Percentiles rank a stretch among this genome's conserved stretches.
Evolutionary conservation across 352 stramenopile species (phyloP).

Genomic region (Phytophthora cajani): DNA sequence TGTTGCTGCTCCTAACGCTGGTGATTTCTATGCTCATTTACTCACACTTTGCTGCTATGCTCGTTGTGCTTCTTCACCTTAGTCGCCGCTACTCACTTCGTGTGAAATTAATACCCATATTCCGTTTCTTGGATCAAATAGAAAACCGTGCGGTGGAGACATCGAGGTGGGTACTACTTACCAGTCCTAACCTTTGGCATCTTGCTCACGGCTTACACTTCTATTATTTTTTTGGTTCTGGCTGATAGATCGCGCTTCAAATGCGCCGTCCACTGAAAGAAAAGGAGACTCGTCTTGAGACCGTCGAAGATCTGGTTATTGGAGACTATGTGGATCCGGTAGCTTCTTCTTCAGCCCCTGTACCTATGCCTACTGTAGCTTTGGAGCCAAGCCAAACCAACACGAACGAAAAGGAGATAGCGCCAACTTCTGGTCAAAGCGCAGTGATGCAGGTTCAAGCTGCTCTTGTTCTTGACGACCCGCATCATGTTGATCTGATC

Average conservation of each 20-base stretch:
- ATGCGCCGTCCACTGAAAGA: slow-evolving; percentile 66
- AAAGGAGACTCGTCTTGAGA: slow-evolving; percentile 57
- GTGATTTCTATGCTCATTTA: not conserved
- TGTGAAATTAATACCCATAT: slow-evolving; percentile 61
- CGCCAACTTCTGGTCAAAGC: not conserved
- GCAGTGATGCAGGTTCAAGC: slow-evolving; percentile 5
- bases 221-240: slow-evolving; percentile 7
- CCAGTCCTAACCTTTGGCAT: not conserved
- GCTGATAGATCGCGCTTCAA: slow-evolving; percentile 57
- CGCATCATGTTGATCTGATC: slow-evolving; percentile 75
- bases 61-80: not conserved
- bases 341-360: not conserved
- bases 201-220: not conserved
- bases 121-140: slow-evolving; percentile 72
- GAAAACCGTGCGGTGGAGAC: slow-evolving; percentile 69
- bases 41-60: not conserved
- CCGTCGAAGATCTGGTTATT: slow-evolving; percentile 58
- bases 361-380: slow-evolving; percentile 21
- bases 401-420: not conserved
- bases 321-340: slow-evolving; percentile 57
- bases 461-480: slow-evolving; percentile 34
- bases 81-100: slow-evolving; percentile 59
- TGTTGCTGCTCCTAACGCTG: not conserved
- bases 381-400: slow-evolving; percentile 11
- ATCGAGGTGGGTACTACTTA: slow-evolving; percentile 52